Evolutionary conservation across 805 yeast species (phyloP), one percentile per base, ranked within the genome.

Genomic region (Metschnikowia aberdeeniae): DNA sequence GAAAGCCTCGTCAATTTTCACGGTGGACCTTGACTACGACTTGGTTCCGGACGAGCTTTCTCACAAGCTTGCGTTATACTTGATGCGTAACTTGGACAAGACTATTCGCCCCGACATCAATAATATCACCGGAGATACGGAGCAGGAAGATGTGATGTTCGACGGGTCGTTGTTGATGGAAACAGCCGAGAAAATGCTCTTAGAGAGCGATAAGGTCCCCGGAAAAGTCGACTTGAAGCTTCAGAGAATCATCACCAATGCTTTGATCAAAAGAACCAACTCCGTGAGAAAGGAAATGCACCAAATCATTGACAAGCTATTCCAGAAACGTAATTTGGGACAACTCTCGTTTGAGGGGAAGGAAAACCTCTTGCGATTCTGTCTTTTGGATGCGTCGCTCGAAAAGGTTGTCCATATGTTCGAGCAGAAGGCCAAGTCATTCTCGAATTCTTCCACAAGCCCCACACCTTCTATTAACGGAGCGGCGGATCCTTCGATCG

Each of bases 91-190:
- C 56, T 73, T 78, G 78, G 81, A 77, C 54, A 63, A 60, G 29
- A 66, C 66, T 22, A 60, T 76, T 53, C 71, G 50, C 19, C 56
- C 56, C 3, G 52, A 50, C 9, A 50, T 52, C 46, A 42, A 49
- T 36, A 42, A 48, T 66, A 51, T 57, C 58, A 38, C 64, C 11
- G 54, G 46, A 12, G 54, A 51, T n/a, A 46, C 34, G 12, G 34
- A 50, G 67, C 67, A 86, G 76, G 74, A 70, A 59, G 92, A 86
- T 51, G 68, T 86, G 40, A 73, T 86, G 61, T 84, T 82, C 60
- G 92, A 85, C 64, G 93, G 92, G 5, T 76, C 89, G 0, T 66
- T 86, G 45, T 70, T 86, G 40, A 82, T 88, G 56, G 84, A 83
- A 60, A 77, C 88, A 2, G 92, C 90, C 0, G 89, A 82, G 49